Evolutionary conservation across 2,329 filamentous ascomycete genomes (phyloP).

Genomic region (Thyridium curvatum): DNA sequence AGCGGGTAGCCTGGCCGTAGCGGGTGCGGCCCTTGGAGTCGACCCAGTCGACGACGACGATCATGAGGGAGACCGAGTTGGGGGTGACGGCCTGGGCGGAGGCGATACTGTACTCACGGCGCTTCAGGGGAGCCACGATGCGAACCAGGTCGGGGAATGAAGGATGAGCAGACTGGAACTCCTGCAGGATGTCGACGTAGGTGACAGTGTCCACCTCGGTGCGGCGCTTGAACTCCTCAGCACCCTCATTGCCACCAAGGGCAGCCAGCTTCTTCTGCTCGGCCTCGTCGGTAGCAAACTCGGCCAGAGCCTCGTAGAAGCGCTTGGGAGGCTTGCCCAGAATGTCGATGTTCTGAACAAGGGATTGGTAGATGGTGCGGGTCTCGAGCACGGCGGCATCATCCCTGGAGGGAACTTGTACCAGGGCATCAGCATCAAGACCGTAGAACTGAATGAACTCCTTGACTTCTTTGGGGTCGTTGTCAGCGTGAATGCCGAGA

Average conservation of each 20-base stretch:
- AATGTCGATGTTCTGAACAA: constrained; percentile 91
- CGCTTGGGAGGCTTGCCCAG: constrained; percentile 95
- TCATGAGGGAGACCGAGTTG: constrained; percentile 85
- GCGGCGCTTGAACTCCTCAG: constrained; percentile 85
- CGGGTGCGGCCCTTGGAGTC: constrained; percentile 82
- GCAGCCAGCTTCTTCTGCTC: constrained; percentile 76
- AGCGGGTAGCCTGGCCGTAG: constrained; percentile 88
- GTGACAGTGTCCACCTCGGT: constrained; percentile 87
- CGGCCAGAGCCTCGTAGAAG: constrained; percentile 90
- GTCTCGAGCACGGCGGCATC: constrained; percentile 69
- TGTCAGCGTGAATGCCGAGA: constrained; percentile 92
- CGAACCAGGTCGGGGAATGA: constrained; percentile 81
- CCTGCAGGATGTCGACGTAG: constrained; percentile 82
- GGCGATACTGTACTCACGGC: constrained; percentile 97
- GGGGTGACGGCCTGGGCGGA: constrained; percentile 94
- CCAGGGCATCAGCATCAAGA: constrained; percentile 72
- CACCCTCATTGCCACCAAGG: constrained; percentile 72
- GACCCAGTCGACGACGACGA: constrained; percentile 95
- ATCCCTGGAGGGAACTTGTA: constrained; percentile 87
- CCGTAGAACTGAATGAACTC: constrained; percentile 89
- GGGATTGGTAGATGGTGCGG: constrained; percentile 85
- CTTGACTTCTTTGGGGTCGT: constrained; percentile 70
- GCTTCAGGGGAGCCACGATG: constrained; percentile 88
- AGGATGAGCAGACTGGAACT: constrained; percentile 86
- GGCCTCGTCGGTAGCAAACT: constrained; percentile 74